phyloP scores from a whole-genome alignment of 768 basidiomycete species.

The Phylloporus rhodoxanthus region DNA sequence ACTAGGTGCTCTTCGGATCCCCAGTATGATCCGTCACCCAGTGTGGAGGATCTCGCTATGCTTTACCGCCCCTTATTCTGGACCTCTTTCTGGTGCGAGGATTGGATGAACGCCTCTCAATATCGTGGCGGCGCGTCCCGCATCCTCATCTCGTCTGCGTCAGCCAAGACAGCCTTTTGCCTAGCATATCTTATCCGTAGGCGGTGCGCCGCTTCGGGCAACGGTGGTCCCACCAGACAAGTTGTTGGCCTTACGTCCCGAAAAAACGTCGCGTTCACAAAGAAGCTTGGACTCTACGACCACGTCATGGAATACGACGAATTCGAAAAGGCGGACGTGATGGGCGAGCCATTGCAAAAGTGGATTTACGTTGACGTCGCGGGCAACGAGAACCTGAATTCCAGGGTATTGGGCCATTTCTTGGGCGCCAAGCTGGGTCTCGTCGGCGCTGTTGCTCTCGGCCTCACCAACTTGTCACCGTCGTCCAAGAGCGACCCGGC shows the following conservation, averaged over 20 bases:
- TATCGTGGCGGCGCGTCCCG: conserved; percentile 45
- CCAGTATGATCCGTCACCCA: conserved; percentile 43
- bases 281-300: conserved; percentile 49
- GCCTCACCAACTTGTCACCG: conserved; percentile 53
- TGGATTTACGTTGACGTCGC: conserved; percentile 66
- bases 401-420: conserved; percentile 39
- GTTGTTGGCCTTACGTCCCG: conserved; percentile 59
- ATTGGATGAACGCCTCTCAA: conserved; percentile 50
- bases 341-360: conserved; percentile 28
- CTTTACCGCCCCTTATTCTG: conserved; percentile 69
- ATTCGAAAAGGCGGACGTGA: conserved; percentile 30
- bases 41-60: conserved; percentile 60
- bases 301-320: conserved; percentile 51
- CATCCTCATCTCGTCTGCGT: conserved; percentile 63
- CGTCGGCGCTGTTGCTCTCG: conserved; percentile 43
- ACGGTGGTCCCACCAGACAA: conserved; percentile 19
- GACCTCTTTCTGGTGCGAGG: conserved; percentile 73
- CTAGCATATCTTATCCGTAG: conserved; percentile 55
- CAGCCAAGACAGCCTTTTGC: conserved; percentile 68
- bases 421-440: conserved; percentile 21
- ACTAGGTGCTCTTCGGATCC: conserved; percentile 53
- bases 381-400: conserved; percentile 49
- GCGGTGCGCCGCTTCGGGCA: conserved; percentile 25
- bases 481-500: conserved; percentile 30
- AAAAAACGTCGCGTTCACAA: conserved; percentile 51